phyloP scores from a whole-genome alignment of 208 protist genomes.

The Wallacemonas sp. region DNA sequence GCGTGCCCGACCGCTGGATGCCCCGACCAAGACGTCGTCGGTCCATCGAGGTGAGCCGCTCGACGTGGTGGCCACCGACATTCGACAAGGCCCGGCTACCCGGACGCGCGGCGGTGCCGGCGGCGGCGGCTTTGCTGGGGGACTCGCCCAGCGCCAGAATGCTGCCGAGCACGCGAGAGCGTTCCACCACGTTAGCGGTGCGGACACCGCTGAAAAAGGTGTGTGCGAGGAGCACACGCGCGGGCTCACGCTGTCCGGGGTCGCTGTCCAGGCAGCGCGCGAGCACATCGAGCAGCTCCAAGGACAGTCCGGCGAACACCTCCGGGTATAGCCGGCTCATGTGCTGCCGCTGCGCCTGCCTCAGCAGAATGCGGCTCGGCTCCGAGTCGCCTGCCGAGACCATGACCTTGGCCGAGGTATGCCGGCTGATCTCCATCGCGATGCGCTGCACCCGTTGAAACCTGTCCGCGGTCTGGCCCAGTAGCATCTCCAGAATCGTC shows the following conservation, averaged over 20 bases:
- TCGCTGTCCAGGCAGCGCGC: conserved; percentile 1
- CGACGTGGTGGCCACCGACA: no score
- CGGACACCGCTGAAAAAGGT: conserved; percentile 10
- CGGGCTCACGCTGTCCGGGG: conserved; percentile 2
- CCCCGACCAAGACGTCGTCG: neutral
- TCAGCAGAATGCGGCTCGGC: neutral
- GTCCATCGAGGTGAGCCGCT: no score
- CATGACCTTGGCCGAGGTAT: neutral
- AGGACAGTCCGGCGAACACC: neutral
- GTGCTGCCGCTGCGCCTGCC: neutral
- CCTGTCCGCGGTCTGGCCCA: neutral
- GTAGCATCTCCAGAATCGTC: conserved; percentile 50
- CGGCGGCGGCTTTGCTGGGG: neutral
- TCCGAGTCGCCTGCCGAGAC: neutral
- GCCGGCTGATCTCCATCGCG: neutral
- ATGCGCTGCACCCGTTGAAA: conserved; percentile 1
- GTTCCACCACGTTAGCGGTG: conserved; percentile 6
- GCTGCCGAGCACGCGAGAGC: conserved; percentile 20
- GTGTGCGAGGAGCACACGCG: conserved; percentile 17
- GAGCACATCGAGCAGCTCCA: conserved; percentile 16
- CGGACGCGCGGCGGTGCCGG: no score
- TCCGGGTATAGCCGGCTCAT: neutral
- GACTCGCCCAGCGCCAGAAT: conserved; percentile 17
- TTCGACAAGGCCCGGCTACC: no score
- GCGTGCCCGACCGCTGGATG: neutral